phyloP scores from a whole-genome alignment of 1,139 yeast genomes.

The Geotrichum fermentans region DNA sequence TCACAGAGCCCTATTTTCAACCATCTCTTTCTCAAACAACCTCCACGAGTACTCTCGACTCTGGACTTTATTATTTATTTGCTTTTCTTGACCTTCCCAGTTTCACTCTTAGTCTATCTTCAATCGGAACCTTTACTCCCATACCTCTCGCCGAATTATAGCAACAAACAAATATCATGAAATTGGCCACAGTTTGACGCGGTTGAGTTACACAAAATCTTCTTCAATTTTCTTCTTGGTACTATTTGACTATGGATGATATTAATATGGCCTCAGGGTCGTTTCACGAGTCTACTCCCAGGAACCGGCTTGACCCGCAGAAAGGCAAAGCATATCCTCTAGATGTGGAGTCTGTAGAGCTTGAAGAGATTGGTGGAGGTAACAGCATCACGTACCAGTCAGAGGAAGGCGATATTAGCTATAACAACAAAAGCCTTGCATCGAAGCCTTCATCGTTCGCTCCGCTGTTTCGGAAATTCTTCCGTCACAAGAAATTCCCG shows the following conservation, averaged over 20 bases:
- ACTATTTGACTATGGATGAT: conserved; percentile 9
- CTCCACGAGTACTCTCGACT: no score
- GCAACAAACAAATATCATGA: no score
- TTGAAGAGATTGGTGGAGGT: not conserved
- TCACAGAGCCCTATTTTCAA: no score
- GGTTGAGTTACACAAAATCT: no score
- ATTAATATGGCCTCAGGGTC: conserved; percentile 8
- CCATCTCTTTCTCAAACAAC: no score
- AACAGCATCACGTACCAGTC: not conserved
- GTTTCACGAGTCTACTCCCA: not conserved
- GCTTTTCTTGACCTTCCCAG: no score
- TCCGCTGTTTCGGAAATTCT: conserved; percentile 1
- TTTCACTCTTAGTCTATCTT: no score
- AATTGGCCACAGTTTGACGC: no score
- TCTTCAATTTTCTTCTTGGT: no score
- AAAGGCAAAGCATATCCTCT: conserved; percentile 9
- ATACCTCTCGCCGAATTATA: no score
- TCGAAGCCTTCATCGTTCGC: conserved; percentile 6
- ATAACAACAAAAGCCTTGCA: conserved; percentile 3
- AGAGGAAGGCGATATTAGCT: conserved; percentile 1
- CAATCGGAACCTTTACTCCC: no score
- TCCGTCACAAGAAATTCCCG: not conserved
- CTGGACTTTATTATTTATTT: no score
- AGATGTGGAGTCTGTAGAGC: not conserved
- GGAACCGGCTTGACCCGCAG: not conserved